Base-by-base conservation (phyloP, 768 basidiomycete genomes). In the Dentipellis sp. region DNA sequence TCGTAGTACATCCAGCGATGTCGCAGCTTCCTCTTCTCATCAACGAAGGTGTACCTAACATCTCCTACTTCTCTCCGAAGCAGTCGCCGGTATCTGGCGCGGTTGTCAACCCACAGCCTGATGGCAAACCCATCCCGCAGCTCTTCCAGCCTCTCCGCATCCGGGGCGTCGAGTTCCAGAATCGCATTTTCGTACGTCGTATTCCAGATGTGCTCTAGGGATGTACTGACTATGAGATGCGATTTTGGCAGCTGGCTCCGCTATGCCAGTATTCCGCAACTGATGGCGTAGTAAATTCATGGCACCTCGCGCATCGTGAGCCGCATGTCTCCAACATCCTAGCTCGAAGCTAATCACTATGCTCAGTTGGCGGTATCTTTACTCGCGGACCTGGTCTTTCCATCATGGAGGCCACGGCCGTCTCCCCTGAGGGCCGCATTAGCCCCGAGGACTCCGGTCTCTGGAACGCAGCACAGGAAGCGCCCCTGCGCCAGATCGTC, bases 341-440 rank as follows among this genome's bases (percentile, higher is more conserved):
- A 19, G 40, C 14, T 42, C 40, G 40, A 14, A 42, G 4, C 9
- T 14, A 19, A 14, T 42, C 40, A 42, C 10, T 38, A 1, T 36
- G 7, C 23, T 14, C 22, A 17, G 22, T 21, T 51, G n/a, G 52
- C 8, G 50, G 14, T 37, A 79, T 82, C 51, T 63, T 78, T 48
- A 74, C 72, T 5, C 77, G 80, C 11, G 72, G 75, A 4, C 78
- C 85, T 0, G 84, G 82, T 0, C 69, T 81, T 0, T 75, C 83
- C 54, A 72, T 82, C 46, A 68, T 86, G 19, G 88, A 91, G 68
- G 86, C 86, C 1, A 80, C 82, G 0, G 80, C 81, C 8, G 78
- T 87, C n/a, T 61, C 72, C 8, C 75, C 78, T 1, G 75, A 81
- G 62, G 81, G 81, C 4, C 75, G 84, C 16, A 86, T 86, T 67